Percentiles rank a stretch among this genome's conserved stretches.
These are phyloP conservation scores for Penicillium maclennaniae DNA, from an alignment of 495 filamentous ascomycete species.

Conservation along the genomic window DNA sequence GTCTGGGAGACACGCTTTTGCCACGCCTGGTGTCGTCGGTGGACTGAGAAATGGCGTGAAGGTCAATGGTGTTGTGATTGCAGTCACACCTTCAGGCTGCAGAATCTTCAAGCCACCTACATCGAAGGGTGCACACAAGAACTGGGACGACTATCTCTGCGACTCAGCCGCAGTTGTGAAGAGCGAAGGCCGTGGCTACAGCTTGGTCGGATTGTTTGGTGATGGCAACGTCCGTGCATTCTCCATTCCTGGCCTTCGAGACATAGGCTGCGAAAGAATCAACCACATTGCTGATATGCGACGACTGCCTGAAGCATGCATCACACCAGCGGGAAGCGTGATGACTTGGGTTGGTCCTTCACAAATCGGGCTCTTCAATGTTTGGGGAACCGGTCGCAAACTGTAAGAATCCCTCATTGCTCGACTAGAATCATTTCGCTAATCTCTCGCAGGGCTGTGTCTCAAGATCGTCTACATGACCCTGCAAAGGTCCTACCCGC, in stretches of 20 bases:
- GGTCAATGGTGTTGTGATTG: conserved; percentile 67
- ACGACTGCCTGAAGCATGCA: conserved; percentile 60
- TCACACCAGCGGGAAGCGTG: conserved; percentile 74
- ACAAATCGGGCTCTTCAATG: conserved; percentile 72
- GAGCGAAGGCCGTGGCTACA: conserved; percentile 67
- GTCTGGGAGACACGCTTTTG: conserved; percentile 67
- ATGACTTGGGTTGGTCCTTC: conserved; percentile 88
- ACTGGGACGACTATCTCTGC: conserved; percentile 78
- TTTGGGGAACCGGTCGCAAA: conserved; percentile 69
- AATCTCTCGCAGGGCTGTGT: conserved; percentile 37
- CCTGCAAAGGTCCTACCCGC: conserved; percentile 65
- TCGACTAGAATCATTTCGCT: conserved; percentile 18
- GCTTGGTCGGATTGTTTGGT: conserved; percentile 77
- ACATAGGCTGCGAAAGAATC: conserved; percentile 66
- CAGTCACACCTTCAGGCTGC: conserved; percentile 67
- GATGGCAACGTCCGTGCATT: conserved; percentile 75
- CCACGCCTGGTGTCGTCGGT: conserved; percentile 67
- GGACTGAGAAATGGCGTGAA: conserved; percentile 65
- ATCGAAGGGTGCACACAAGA: conserved; percentile 81
- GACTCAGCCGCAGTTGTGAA: conserved; percentile 72
- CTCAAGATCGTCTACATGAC: conserved; percentile 74
- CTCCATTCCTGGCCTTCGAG: conserved; percentile 80
- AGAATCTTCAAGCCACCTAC: conserved; percentile 82
- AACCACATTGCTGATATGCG: conserved; percentile 65
- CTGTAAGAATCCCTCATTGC: conserved; percentile 37